Percentiles rank a stretch among this genome's conserved stretches.
Evolutionary conservation across 768 basidiomycete genomes (phyloP).

Genomic region (Phlegmacium glaucopus): DNA sequence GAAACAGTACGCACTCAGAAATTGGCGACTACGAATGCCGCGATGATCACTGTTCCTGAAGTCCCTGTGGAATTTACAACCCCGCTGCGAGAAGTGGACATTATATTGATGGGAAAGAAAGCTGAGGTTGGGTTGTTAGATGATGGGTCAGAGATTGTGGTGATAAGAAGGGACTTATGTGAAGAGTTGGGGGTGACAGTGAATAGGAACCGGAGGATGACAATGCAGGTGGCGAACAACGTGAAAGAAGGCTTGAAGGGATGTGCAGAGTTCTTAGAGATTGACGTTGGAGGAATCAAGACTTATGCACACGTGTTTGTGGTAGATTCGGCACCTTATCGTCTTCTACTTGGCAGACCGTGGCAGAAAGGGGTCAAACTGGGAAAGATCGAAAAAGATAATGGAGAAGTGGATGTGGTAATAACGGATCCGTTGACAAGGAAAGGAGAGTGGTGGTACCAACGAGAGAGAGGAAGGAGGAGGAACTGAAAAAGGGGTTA

Average conservation of each 20-base stretch:
- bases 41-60: no score
- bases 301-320: constrained; percentile 2
- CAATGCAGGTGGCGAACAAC: constrained; percentile 21
- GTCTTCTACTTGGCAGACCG: no score
- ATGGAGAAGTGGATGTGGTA: neutral
- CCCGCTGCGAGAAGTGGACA: no score
- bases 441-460: neutral
- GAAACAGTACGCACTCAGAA: no score
- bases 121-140: no score
- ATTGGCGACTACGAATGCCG: no score
- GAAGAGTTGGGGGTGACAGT: constrained; percentile 7
- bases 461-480: neutral
- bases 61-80: no score
- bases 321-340: neutral
- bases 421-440: neutral
- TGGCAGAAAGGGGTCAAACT: neutral
- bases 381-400: neutral
- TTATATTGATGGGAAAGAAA: no score
- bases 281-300: constrained; percentile 11
- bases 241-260: constrained; percentile 7
- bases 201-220: constrained; percentile 13
- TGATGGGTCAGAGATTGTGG: constrained; percentile 23
- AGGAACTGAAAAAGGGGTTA: neutral
- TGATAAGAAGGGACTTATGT: constrained; percentile 16
- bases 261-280: constrained; percentile 12